Conservation (phyloP, 2,329 filamentous ascomycete genomes). For the Fusarium aywerte region DNA sequence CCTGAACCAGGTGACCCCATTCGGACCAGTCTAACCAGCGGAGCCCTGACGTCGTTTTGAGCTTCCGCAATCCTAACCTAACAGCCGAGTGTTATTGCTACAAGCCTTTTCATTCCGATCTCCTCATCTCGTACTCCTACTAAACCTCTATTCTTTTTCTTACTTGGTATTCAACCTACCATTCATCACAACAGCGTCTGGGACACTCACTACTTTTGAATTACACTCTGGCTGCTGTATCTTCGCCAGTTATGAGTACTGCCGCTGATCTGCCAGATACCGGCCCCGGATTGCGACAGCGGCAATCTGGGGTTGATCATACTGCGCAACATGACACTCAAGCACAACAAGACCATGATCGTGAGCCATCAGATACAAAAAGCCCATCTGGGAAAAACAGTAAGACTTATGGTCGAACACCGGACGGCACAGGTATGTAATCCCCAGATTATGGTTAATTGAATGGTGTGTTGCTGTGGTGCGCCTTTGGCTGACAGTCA, state of each 20-base stretch:
- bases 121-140: slow-evolving; percentile 22
- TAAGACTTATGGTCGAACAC: slow-evolving; percentile 91
- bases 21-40: slow-evolving; percentile 31
- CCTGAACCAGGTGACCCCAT: slow-evolving; percentile 30
- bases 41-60: slow-evolving; percentile 47
- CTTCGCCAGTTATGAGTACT: slow-evolving; percentile 46
- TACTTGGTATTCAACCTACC: slow-evolving; percentile 4
- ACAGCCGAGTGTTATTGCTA: slow-evolving; percentile 29
- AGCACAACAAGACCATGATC: slow-evolving; percentile 21
- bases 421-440: slow-evolving; percentile 85
- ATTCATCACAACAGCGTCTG: neutral
- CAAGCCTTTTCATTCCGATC: slow-evolving; percentile 17
- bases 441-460: neutral
- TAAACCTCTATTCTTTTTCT: slow-evolving; percentile 11
- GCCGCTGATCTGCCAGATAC: slow-evolving; percentile 45
- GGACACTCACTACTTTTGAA: neutral
- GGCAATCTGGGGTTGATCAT: slow-evolving; percentile 41
- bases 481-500: slow-evolving; percentile 41
- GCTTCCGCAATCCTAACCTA: slow-evolving; percentile 23
- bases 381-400: slow-evolving; percentile 54
- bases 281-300: slow-evolving; percentile 47
- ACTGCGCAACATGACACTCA: slow-evolving; percentile 30
- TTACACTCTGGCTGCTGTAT: slow-evolving; percentile 10
- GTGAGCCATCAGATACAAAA: slow-evolving; percentile 27
- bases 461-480: slow-evolving; percentile 18